These are phyloP conservation scores for Penicillium sp. DNA, from an alignment of 2,329 filamentous ascomycete species.

Conservation along the genomic window DNA sequence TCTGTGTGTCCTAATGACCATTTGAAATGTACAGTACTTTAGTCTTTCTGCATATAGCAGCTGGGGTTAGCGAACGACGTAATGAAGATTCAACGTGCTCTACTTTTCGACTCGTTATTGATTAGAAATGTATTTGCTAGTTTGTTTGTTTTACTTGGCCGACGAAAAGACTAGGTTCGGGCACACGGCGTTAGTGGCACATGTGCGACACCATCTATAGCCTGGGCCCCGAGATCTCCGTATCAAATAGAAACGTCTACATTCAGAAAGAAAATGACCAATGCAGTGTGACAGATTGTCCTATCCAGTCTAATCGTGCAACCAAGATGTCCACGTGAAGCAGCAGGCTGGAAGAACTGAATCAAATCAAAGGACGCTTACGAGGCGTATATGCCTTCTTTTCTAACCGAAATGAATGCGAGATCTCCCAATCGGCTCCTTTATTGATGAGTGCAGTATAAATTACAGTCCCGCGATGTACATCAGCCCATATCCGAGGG, in stretches of 20 bases:
- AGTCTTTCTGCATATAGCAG: constrained; percentile 14
- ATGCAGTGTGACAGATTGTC: background rate
- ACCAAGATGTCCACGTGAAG: background rate
- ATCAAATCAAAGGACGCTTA: background rate
- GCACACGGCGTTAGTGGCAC: background rate
- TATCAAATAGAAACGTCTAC: background rate
- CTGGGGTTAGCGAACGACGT: constrained; percentile 15
- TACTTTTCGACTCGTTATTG: background rate
- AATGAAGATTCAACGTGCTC: constrained; percentile 10
- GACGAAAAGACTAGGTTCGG: background rate
- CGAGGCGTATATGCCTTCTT: background rate
- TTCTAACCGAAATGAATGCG: background rate
- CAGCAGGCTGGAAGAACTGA: background rate
- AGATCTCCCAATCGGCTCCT: background rate
- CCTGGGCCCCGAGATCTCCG: background rate
- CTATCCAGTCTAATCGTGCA: constrained; percentile 8
- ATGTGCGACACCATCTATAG: background rate
- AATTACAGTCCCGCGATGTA: constrained; percentile 63
- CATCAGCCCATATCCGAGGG: constrained; percentile 90
- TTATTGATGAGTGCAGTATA: background rate
- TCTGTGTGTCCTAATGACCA: background rate
- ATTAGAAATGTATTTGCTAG: background rate
- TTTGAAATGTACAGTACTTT: constrained; percentile 15
- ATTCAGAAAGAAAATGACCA: background rate
- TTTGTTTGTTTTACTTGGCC: background rate